Evolutionary conservation across 2,329 filamentous ascomycete species (phyloP), one percentile per base, ranked within the genome.

Genomic region (Metarhizium rileyi): DNA sequence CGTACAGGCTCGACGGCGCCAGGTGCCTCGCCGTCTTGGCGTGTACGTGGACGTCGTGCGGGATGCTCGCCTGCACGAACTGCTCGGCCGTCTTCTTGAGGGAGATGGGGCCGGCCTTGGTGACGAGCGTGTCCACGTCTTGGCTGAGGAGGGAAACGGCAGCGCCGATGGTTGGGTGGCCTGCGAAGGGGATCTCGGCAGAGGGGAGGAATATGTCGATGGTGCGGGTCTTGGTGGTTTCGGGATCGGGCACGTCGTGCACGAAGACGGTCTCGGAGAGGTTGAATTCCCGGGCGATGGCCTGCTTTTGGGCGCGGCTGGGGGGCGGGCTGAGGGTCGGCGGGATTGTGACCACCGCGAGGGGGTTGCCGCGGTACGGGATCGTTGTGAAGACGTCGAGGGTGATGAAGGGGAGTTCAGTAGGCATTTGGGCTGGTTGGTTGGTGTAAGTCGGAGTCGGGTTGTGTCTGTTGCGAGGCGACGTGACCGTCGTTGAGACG

Each of bases 31-130:
- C 62, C 7, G 63, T 69, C 22, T 62, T 57, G 6, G 56, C 56
- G 65, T 90, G 86, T 50, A 81, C 59, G 57, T 79, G 84, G 54
- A 84, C 72, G 53, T 84, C 71, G 61, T 87, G 83, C 30, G 86
- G 84, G 54, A 90, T 83, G 4, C 65, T 66, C 16, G 84, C 84
- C 47, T 72, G 75, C 5, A 83, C 78, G n/a, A 71, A 52, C 63
- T 71, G 62, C 66, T 75, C 53, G 20, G 52, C 52, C 27, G 57
- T 59, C 50, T 53, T 47, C 52, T 56, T 55, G 50, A 81, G 71
- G 12, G 68, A 59, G 53, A 83, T 80, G 16, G 72, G 70, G 4
- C 81, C 80, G 14, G 80, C 77, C 53, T 78, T 80, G 26, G 77
- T 80, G 40, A 72, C 56, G 23, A 83, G 64, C 7, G 67, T 70